Evolutionary conservation across 495 filamentous ascomycete genomes (phyloP).

Genomic region (Aspergillus carlsbadensis): DNA sequence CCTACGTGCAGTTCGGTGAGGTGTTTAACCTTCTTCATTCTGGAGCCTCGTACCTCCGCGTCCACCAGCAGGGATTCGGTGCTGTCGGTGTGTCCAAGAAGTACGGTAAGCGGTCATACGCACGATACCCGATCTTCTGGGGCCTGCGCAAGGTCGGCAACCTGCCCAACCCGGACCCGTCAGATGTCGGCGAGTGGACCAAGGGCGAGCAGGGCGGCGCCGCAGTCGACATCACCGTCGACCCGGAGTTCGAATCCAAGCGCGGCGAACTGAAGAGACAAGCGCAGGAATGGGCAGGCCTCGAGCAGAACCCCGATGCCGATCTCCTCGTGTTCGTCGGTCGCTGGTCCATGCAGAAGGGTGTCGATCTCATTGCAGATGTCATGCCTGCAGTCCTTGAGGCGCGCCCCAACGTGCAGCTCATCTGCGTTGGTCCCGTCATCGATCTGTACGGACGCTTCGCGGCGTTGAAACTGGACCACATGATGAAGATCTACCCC

Average conservation of each 20-base stretch:
- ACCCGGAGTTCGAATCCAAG: constrained; percentile 55
- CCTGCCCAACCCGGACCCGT: constrained; percentile 73
- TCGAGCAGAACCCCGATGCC: constrained; percentile 61
- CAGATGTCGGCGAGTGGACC: constrained; percentile 67
- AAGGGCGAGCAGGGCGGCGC: constrained; percentile 47
- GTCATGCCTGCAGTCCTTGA: constrained; percentile 72
- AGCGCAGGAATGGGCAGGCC: constrained; percentile 74
- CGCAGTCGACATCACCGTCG: constrained; percentile 45
- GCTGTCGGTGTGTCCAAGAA: constrained; percentile 74
- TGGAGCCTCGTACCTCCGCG: constrained; percentile 67
- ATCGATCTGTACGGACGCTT: constrained; percentile 80
- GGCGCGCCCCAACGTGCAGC: constrained; percentile 60
- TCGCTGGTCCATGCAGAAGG: constrained; percentile 77
- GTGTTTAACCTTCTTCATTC: constrained; percentile 74
- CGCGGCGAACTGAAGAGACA: constrained; percentile 59
- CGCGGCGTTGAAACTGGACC: constrained; percentile 68
- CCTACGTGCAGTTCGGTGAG: constrained; percentile 59
- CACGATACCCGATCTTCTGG: constrained; percentile 79
- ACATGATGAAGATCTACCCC: constrained; percentile 71
- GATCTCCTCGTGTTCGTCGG: constrained; percentile 78
- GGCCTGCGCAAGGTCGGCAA: constrained; percentile 68
- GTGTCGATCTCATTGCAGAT: constrained; percentile 74
- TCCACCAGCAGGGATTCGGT: constrained; percentile 72
- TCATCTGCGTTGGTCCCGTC: constrained; percentile 69
- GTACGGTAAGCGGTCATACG: constrained; percentile 71